A percentile compares a stretch with the other conserved stretches of the same genome.
Conservation (phyloP, 441 rosid species). For the Pelargonium australe region DNA sequence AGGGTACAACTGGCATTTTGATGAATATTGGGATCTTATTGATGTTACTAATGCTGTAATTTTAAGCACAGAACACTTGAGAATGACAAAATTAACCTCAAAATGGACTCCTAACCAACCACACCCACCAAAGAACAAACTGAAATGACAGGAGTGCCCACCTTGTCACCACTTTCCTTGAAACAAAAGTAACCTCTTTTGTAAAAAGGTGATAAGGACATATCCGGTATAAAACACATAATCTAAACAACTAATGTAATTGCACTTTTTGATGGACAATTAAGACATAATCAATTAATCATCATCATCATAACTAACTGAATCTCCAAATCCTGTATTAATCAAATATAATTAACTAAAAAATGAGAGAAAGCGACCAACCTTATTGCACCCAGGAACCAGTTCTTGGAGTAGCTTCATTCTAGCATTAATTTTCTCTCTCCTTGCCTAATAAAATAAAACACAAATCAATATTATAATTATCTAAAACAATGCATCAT, state of each 20-base stretch:
- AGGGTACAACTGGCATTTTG: constrained; percentile 23
- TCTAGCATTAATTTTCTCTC: constrained; percentile 60
- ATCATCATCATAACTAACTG: too few relatives aligned
- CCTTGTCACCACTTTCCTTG: constrained; percentile 20
- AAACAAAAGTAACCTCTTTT: constrained; percentile 29
- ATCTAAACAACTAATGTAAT: background rate
- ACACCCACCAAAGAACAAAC: constrained; percentile 8
- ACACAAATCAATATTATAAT: background rate
- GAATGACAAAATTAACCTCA: constrained; percentile 33
- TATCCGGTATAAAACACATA: constrained; percentile 24
- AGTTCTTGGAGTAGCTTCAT: constrained; percentile 66
- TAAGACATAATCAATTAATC: background rate
- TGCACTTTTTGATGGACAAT: background rate
- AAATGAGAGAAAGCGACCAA: constrained; percentile 14
- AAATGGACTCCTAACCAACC: constrained; percentile 25
- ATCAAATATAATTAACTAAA: background rate
- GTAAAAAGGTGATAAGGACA: constrained; percentile 33
- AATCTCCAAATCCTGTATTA: background rate
- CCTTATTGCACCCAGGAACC: constrained; percentile 65
- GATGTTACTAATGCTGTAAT: background rate
- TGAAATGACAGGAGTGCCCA: constrained; percentile 30
- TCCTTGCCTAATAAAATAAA: constrained; percentile 39
- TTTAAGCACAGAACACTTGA: background rate
- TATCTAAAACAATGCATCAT: background rate
- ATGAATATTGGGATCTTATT: background rate